Base-by-base conservation (phyloP, 129 eudicot species). In the Kitagawia praeruptora region DNA sequence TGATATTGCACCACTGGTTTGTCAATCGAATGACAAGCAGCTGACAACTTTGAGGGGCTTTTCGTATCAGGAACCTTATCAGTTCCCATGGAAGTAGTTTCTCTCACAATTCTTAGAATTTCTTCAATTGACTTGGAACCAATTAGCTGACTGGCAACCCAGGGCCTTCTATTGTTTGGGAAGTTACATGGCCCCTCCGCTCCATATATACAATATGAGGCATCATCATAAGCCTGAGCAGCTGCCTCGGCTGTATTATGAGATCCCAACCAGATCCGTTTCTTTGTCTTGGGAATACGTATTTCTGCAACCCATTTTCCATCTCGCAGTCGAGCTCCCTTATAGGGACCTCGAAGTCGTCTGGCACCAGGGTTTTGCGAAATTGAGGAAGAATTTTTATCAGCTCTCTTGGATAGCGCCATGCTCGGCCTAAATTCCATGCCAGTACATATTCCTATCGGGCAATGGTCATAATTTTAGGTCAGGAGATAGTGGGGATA, bases 181-280 rank as follows among this genome's bases (percentile, higher is more conserved):
- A 53, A 77, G n/a, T 77, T 77, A 49, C 46, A 71, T 8, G 44
- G 27, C 67, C 63, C 79, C 69, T 9, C 49, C 28, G 12, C 70
- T 19, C 80, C 80, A 51, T 39, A 40, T 51, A 77, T 34, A 77
- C 70, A 77, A 38, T 54, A 77, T 15, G 58, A 16, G 37, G 70
- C 80, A 51, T 34, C 70, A 54, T 77, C 70, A 38, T 54, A 77
- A 54, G 70, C 70, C 44, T 19, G 79, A 47, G 79, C 79, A 6
- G 69, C 79, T 40, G 40, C 41, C 47, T 76, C 79, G 10, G 79
- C 45, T 37, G 79, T 49, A 34, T 53, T 31, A 34, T 76, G 67
- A 34, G 79, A 76, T 31, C 79, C 79, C 46, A 76, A 34, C 46
- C 79, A 76, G 11, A 76, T 34, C 46, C 79, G 21, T 49, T 48